These are phyloP conservation scores for Saprolegnia diclina DNA, from an alignment of 352 stramenopile species.

Conservation along the genomic window DNA sequence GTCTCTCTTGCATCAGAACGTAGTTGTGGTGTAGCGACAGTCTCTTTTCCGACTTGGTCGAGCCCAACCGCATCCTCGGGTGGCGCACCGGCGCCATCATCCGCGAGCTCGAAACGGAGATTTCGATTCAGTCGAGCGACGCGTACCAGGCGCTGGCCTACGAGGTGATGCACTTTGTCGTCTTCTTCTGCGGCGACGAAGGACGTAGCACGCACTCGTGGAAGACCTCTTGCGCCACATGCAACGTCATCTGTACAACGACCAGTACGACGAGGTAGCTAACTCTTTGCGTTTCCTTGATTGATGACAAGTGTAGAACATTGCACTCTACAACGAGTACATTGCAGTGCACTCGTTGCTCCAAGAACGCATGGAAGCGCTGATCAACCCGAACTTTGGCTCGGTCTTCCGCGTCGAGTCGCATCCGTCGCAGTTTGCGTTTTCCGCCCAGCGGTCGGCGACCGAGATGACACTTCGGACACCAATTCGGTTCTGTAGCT, in stretches of 20 bases:
- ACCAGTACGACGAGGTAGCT: slow-evolving; percentile 35
- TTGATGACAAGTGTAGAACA: not conserved
- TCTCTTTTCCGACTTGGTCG: slow-evolving; percentile 91
- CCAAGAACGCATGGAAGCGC: slow-evolving; percentile 62
- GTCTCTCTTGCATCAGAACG: too few species aligned
- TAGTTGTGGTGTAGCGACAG: slow-evolving; percentile 60
- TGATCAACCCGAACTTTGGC: slow-evolving; percentile 85
- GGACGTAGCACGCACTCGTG: slow-evolving; percentile 28
- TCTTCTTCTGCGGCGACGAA: not conserved
- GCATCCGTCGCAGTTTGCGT: slow-evolving; percentile 82
- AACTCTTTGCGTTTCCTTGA: too few species aligned
- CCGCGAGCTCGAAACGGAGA: slow-evolving; percentile 85
- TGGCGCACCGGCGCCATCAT: slow-evolving; percentile 92
- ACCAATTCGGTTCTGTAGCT: slow-evolving; percentile 27
- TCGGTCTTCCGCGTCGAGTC: slow-evolving; percentile 80
- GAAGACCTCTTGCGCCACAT: slow-evolving; percentile 62
- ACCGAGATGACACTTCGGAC: not conserved
- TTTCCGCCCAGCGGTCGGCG: slow-evolving; percentile 59
- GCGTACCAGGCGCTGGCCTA: slow-evolving; percentile 64
- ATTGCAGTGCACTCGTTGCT: slow-evolving; percentile 58
- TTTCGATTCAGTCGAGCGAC: slow-evolving; percentile 50
- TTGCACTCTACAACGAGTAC: slow-evolving; percentile 44
- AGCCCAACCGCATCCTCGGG: slow-evolving; percentile 88
- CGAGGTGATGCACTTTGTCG: slow-evolving; percentile 31
- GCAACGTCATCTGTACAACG: slow-evolving; percentile 47